These are phyloP conservation scores for Mesotaenium endlicherianum DNA, from an alignment of 139 green algal species.

Conservation along the genomic window DNA sequence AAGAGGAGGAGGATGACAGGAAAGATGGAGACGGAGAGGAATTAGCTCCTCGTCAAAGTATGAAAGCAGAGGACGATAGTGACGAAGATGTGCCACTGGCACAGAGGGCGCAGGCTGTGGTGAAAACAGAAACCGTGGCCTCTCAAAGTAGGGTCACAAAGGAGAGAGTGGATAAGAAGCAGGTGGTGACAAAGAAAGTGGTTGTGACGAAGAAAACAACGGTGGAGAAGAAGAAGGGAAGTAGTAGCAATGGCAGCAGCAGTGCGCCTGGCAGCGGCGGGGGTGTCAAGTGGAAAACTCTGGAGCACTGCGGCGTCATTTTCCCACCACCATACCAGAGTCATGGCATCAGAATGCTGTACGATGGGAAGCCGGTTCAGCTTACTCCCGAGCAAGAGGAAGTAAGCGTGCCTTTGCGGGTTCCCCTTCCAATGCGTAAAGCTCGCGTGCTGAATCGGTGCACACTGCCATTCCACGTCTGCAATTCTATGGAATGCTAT, in stretches of 20 bases:
- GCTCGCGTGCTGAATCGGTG: no score
- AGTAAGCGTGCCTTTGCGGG: no score
- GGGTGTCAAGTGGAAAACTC: constrained; percentile 80
- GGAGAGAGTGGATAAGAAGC: constrained; percentile 2
- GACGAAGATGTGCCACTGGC: constrained; percentile 32
- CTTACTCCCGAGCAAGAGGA: constrained; percentile 78
- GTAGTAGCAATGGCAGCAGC: neutral
- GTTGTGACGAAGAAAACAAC: neutral
- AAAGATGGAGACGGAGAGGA: no score
- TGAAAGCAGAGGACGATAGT: neutral
- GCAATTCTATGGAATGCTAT: no score
- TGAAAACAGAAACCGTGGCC: neutral
- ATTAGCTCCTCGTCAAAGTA: no score
- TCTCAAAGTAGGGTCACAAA: neutral
- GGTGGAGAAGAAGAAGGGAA: constrained; percentile 4
- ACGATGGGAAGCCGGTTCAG: constrained; percentile 84
- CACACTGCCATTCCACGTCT: no score
- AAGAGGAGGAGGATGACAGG: no score
- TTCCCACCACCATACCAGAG: constrained; percentile 90
- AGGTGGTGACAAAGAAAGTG: constrained; percentile 15
- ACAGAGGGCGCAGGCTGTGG: neutral
- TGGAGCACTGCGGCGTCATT: constrained; percentile 88
- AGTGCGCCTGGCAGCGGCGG: neutral
- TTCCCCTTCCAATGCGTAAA: no score
- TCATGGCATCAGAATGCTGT: constrained; percentile 95